A percentile compares a stretch with the other conserved stretches of the same genome.
Evolutionary conservation across 2,329 filamentous ascomycete species (phyloP).

Genomic region (Cladosporium phlei): DNA sequence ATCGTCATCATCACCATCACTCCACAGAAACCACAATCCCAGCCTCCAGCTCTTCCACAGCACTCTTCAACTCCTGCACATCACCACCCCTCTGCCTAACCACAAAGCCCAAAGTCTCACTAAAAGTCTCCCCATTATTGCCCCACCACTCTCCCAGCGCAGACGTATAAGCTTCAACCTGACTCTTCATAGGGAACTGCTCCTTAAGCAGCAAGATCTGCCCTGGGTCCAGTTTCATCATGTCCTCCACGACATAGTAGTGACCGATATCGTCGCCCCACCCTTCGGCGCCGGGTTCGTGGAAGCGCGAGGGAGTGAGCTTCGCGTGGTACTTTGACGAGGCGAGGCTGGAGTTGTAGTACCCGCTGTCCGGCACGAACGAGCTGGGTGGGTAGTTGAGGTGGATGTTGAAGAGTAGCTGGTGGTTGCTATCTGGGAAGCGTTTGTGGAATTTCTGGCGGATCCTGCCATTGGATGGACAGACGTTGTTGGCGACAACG

Average conservation of each 20-base stretch:
- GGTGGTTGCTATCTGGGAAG: constrained; percentile 46
- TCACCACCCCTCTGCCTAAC: constrained; percentile 52
- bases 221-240: constrained; percentile 59
- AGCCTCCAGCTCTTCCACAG: constrained; percentile 66
- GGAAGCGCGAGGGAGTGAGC: constrained; percentile 44
- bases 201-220: constrained; percentile 56
- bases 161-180: constrained; percentile 53
- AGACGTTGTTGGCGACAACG: constrained; percentile 54
- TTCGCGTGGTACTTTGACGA: constrained; percentile 41
- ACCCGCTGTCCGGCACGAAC: constrained; percentile 32
- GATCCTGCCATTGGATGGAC: constrained; percentile 58
- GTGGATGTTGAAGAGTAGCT: constrained; percentile 47
- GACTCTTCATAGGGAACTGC: constrained; percentile 51
- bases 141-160: constrained; percentile 57
- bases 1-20: no score
- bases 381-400: constrained; percentile 31
- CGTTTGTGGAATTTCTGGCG: constrained; percentile 55
- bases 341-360: constrained; percentile 33
- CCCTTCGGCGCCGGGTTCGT: constrained; percentile 53
- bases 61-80: constrained; percentile 54
- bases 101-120: constrained; percentile 55
- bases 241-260: constrained; percentile 61
- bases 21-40: constrained; percentile 48
- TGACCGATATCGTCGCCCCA: constrained; percentile 62
- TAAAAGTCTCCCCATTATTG: constrained; percentile 60